A percentile compares a stretch with the other conserved stretches of the same genome.
Evolutionary conservation across 352 stramenopile genomes (phyloP).

Genomic region (Globisporangium echinulatum): DNA sequence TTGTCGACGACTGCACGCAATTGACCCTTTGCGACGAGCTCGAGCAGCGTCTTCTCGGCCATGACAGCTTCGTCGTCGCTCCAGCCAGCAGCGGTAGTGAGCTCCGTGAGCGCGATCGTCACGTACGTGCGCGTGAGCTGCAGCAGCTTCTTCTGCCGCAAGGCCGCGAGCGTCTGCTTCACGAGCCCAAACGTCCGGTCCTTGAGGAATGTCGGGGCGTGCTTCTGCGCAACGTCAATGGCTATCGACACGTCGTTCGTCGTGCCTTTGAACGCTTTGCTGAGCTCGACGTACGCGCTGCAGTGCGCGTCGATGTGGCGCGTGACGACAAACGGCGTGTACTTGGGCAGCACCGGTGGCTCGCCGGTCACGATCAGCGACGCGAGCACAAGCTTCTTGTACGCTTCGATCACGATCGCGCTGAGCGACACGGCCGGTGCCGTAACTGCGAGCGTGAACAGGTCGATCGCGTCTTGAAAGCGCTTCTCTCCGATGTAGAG

Average conservation of each 20-base stretch:
- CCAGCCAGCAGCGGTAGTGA: conserved; percentile 44
- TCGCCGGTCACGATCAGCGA: conserved; percentile 59
- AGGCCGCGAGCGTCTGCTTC: conserved; percentile 62
- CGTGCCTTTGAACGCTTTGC: conserved; percentile 36
- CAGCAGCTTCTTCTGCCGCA: conserved; percentile 67
- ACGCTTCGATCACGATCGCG: conserved; percentile 75
- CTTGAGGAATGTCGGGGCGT: conserved; percentile 40
- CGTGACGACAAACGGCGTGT: conserved; percentile 70
- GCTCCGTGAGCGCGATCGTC: conserved; percentile 60
- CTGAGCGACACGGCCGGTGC: conserved; percentile 63
- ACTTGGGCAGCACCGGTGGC: conserved; percentile 57
- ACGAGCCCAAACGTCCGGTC: conserved; percentile 74
- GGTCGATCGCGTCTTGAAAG: conserved; percentile 65
- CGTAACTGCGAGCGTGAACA: conserved; percentile 69
- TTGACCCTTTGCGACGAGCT: conserved; percentile 41
- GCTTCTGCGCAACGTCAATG: conserved; percentile 27
- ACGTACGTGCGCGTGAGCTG: conserved; percentile 75
- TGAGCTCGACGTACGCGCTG: conserved; percentile 47
- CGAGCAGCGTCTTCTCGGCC: conserved; percentile 59
- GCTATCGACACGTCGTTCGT: conserved; percentile 31
- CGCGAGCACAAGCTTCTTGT: conserved; percentile 77
- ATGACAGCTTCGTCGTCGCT: conserved; percentile 19
- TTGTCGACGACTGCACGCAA: conserved; percentile 70
- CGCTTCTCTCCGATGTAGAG: conserved; percentile 71
- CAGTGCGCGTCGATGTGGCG: conserved; percentile 68